phyloP scores from a whole-genome alignment of 2,329 filamentous ascomycete species.

The Incumbomyces lentus region DNA sequence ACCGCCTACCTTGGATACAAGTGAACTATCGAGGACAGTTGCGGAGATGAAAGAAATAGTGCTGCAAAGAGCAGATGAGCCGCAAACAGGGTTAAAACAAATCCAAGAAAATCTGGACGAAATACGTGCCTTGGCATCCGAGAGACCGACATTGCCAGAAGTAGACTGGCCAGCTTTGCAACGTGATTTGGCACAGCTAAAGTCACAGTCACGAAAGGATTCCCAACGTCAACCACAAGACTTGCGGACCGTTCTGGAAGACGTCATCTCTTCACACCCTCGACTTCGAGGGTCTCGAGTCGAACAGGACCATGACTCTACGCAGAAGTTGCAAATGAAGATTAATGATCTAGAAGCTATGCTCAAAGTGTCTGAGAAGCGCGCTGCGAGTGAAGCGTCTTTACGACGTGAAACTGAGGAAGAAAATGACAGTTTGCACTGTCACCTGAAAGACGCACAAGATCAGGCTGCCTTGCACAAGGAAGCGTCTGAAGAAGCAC shows the following conservation, averaged over 20 bases:
- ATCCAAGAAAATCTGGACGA: conserved; percentile 31
- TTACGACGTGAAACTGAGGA: conserved; percentile 60
- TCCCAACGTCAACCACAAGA: conserved; percentile 37
- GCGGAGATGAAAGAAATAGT: conserved; percentile 6
- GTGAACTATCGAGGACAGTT: conserved; percentile 4
- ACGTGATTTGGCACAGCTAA: conserved; percentile 22
- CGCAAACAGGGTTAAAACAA: conserved; percentile 27
- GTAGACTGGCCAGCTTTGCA: conserved; percentile 8
- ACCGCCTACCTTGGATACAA: conserved; percentile 6
- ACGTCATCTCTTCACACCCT: conserved; percentile 50
- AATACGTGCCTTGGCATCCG: conserved; percentile 20
- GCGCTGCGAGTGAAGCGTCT: conserved; percentile 54
- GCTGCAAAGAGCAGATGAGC: conserved; percentile 10
- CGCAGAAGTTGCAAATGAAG: conserved; percentile 43
- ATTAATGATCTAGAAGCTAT: conserved; percentile 60
- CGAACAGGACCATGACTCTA: conserved; percentile 42
- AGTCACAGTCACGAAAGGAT: conserved; percentile 31
- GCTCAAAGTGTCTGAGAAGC: conserved; percentile 52
- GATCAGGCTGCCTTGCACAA: conserved; percentile 40
- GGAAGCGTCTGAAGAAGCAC: conserved; percentile 52
- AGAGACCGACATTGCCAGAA: conserved; percentile 5
- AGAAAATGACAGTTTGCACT: conserved; percentile 60
- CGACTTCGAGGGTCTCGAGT: conserved; percentile 39
- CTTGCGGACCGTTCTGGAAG: conserved; percentile 53
- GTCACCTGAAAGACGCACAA: conserved; percentile 56